Base-by-base conservation (phyloP, 441 rosid genomes). In the Omphalea diandra region DNA sequence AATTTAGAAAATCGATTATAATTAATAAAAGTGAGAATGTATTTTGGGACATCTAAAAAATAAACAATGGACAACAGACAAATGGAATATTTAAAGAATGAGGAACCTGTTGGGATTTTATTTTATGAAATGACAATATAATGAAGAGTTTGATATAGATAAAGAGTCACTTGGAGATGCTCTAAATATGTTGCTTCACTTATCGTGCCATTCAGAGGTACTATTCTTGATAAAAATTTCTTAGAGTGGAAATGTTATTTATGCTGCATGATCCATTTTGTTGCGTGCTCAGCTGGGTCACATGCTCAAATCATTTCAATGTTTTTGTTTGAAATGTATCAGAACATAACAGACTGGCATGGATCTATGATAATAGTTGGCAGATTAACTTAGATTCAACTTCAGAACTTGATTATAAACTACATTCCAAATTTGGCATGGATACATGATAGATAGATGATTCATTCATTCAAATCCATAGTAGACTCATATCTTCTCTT, bases 301-400 rank as follows among this genome's bases (percentile, higher is more conserved):
- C 17, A 20, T 18, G 14, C 35, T 35, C 52, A 46, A 5, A 46
- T 41, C 46, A 46, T 5, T 15, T 46, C 50, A 46, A 17, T 2
- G n/a, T n/a, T 14, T 22, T 3, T 55, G 38, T 20, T 35, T 4
- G 47, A 60, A 60, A 36, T 36, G n/a, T n/a, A n/a, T n/a, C n/a
- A n/a, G n/a, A n/a, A n/a, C n/a, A 60, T 33, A 10, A 14, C 10
- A 20, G 32, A 22, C 29, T 36, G 27, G 8, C 4, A 61, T 24
- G 17, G 49, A n/a, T n/a, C n/a, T n/a, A n/a, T n/a, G n/a, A 20
- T 46, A 26, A 5, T n/a, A n/a, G n/a, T n/a, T n/a, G n/a, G n/a
- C n/a, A n/a, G n/a, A 44, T 64, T 46, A 64, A 64, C 68, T 33
- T 33, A 15, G 8, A 36, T 22, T 52, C 35, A 67, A 52, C 27